Evolutionary conservation across 2,329 filamentous ascomycete species (phyloP), one percentile per base, ranked within the genome.

Genomic region (Rhynchosporium secalis): DNA sequence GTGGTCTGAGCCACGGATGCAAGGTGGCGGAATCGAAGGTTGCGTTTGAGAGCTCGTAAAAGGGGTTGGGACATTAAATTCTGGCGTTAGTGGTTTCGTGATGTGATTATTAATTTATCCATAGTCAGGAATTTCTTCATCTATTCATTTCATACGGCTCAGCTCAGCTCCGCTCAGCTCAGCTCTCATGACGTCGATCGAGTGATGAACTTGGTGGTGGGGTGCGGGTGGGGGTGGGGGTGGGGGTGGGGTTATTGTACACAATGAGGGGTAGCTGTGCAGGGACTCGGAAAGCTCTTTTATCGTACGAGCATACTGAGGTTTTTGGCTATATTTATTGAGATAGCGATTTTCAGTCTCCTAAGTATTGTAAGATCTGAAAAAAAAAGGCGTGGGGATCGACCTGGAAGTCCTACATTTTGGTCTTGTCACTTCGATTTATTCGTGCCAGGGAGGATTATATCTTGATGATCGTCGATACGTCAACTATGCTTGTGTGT

Each of bases 151-250:
- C 20, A 20, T 20, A 20, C 20, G 20, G 20, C 20, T 20, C 33
- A 36, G 33, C 33, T 36, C 33, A 36, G 33, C 33, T 36, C 33
- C 1, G 5, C 33, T 20, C 20, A 20, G 20, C 20, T 20, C 20
- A 51, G 33, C 20, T 8, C n/a, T 54, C 41, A 58, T 64, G 62
- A 64, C 58, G 58, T 61, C 51, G 51, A 41, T 54, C 8, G 36
- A 13, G 5, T 33, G 33, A 46, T 15, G 56, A 41, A 13, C 20
- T 61, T 26, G 4, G 45, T 20, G 51, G 61, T 56, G 26, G 46
- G 48, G 33, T 38, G 33, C 9, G 20, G 20, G 20, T 20, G 20
- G 1, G 20, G 20, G 20, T 20, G 20, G 1, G 20, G 20, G 20
- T 20, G 49, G 20, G 4, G 15, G 41, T 10, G 10, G 20, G 20